Conservation (phyloP, 192 early-diverging fungal genomes). For the Jimgerdemannia lactiflua region DNA sequence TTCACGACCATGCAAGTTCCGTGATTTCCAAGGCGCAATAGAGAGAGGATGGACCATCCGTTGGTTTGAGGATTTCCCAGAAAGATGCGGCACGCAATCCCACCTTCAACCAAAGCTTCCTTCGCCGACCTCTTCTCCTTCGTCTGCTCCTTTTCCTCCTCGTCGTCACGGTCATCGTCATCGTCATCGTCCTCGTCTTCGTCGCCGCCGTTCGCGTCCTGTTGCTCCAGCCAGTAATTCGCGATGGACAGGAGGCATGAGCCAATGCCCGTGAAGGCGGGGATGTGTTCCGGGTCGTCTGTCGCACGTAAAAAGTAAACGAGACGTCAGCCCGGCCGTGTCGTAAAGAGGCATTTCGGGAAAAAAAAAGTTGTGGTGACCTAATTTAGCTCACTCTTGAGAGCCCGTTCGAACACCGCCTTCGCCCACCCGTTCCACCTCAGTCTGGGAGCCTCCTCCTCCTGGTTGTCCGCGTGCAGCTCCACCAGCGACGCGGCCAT, state of each 20-base stretch:
- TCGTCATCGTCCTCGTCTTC: slow-evolving; percentile 25
- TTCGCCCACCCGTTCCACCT: background rate
- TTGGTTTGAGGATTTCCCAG: background rate
- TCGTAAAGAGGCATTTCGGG: no score
- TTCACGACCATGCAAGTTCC: background rate
- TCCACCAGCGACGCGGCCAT: background rate
- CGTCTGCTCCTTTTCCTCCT: slow-evolving; percentile 12
- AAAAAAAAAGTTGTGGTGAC: no score
- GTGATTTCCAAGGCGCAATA: no score
- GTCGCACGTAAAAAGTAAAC: background rate
- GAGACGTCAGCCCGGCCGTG: no score
- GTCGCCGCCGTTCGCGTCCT: slow-evolving; percentile 19
- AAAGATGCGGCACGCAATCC: background rate
- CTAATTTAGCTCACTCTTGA: background rate
- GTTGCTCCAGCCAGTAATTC: slow-evolving; percentile 18
- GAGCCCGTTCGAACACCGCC: background rate
- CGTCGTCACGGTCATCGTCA: slow-evolving; percentile 9
- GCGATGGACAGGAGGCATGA: slow-evolving; percentile 4
- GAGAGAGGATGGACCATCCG: no score
- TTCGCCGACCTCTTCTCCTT: slow-evolving; percentile 23
- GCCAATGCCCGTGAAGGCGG: background rate
- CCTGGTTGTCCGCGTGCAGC: background rate
- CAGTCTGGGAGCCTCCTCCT: background rate
- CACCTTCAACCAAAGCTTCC: slow-evolving; percentile 14
- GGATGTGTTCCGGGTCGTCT: background rate